Conservation (phyloP, 2,329 filamentous ascomycete genomes). For the Penicillium sp. region DNA sequence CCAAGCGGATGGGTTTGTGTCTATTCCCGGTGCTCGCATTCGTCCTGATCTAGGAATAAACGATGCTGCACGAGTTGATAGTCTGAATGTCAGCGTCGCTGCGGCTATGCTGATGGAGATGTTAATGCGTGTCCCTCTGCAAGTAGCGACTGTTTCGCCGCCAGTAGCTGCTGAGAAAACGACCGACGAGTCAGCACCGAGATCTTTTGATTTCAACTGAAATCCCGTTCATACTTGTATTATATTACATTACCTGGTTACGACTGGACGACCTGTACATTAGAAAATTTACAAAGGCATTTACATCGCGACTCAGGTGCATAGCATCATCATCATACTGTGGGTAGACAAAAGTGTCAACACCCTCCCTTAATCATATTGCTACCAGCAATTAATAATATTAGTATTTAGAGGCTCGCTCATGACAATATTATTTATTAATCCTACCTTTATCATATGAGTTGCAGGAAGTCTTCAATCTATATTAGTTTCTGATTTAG, state of each 20-base stretch:
- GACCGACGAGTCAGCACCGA: background rate
- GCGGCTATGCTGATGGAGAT: slow-evolving; percentile 62
- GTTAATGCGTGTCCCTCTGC: slow-evolving; percentile 34
- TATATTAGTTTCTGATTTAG: too few relatives aligned
- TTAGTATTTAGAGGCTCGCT: too few relatives aligned
- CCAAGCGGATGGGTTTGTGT: slow-evolving; percentile 60
- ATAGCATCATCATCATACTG: background rate
- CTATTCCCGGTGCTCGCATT: slow-evolving; percentile 56
- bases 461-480: too few relatives aligned
- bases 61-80: slow-evolving; percentile 64
- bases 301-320: background rate
- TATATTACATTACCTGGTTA: slow-evolving; percentile 1
- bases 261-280: slow-evolving; percentile 2
- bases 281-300: background rate
- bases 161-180: slow-evolving; percentile 16
- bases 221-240: background rate
- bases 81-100: slow-evolving; percentile 89
- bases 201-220: slow-evolving; percentile 14
- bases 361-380: too few relatives aligned
- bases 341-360: too few relatives aligned
- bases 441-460: too few relatives aligned
- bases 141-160: slow-evolving; percentile 2
- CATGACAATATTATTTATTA: too few relatives aligned
- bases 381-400: too few relatives aligned
- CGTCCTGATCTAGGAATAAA: slow-evolving; percentile 34